Conservation (phyloP, 2,329 filamentous ascomycete species). For the Aspergillus sp. region DNA sequence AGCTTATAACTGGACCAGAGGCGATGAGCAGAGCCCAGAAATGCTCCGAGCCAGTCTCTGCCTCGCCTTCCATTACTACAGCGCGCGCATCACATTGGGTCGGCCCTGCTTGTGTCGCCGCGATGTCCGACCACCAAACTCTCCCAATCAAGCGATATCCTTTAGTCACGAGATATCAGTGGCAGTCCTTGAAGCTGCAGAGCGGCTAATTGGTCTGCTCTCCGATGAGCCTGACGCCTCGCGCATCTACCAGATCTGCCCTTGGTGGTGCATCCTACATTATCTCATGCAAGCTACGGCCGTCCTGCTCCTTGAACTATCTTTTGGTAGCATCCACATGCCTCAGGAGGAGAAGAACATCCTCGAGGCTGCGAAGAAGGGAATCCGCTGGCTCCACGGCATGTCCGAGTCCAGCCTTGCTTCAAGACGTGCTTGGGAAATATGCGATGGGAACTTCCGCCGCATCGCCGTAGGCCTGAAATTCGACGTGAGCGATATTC, state of each 20-base stretch:
- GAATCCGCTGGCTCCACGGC: constrained; percentile 43
- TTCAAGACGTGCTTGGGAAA: constrained; percentile 43
- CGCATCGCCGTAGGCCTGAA: constrained; percentile 36
- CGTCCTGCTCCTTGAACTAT: constrained; percentile 47
- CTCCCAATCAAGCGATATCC: constrained; percentile 22
- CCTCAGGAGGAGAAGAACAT: constrained; percentile 40
- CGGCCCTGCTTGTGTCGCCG: constrained; percentile 48
- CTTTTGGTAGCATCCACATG: constrained; percentile 45
- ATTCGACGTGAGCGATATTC: constrained; percentile 37
- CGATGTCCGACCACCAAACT: constrained; percentile 32
- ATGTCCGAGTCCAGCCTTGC: constrained; percentile 41
- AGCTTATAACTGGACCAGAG: constrained; percentile 36
- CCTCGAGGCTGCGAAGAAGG: constrained; percentile 41
- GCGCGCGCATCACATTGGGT: constrained; percentile 44
- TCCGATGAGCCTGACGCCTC: constrained; percentile 42
- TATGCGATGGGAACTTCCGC: constrained; percentile 39
- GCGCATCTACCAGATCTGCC: constrained; percentile 40
- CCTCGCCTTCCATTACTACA: constrained; percentile 47
- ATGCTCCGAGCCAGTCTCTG: constrained; percentile 40
- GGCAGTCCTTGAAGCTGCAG: constrained; percentile 40
- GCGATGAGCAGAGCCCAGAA: constrained; percentile 29
- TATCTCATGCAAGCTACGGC: constrained; percentile 47
- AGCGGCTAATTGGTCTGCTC: constrained; percentile 40
- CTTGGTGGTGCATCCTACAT: constrained; percentile 49
- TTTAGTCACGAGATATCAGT: constrained; percentile 43